Evolutionary conservation across 2,329 filamentous ascomycete genomes (phyloP).

Genomic region (Pyrenophora seminiperda): DNA sequence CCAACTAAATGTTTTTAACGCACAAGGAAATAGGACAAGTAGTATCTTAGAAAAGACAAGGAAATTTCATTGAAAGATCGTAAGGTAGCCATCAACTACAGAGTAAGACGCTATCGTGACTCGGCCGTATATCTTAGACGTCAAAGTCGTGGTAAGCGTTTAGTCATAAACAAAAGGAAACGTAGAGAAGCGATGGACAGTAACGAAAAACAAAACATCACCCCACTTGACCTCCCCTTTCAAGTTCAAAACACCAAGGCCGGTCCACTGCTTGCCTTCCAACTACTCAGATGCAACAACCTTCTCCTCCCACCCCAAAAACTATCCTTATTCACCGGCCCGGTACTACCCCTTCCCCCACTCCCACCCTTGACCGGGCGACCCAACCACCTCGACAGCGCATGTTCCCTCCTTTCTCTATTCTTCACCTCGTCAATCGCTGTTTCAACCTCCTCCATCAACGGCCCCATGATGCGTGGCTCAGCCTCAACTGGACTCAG

Average conservation of each 20-base stretch:
- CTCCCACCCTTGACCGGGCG: conserved; percentile 23
- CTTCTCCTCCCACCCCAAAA: conserved; percentile 39
- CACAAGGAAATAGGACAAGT: too few relatives aligned
- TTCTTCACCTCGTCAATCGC: conserved; percentile 33
- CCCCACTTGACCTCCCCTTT: not conserved
- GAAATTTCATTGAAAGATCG: not conserved
- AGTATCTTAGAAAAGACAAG: not conserved
- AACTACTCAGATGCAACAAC: conserved; percentile 9
- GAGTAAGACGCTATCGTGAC: conserved; percentile 2
- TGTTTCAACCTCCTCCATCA: conserved; percentile 40
- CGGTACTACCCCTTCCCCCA: not conserved
- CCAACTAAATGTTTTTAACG: too few relatives aligned
- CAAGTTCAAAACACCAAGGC: conserved; percentile 6
- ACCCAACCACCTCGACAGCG: conserved; percentile 42
- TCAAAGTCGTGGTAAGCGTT: conserved; percentile 1
- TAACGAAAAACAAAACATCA: not conserved
- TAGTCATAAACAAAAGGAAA: not conserved
- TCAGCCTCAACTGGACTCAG: conserved; percentile 42
- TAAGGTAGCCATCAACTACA: not conserved
- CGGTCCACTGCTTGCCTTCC: conserved; percentile 2
- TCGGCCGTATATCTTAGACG: not conserved
- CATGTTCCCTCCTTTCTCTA: conserved; percentile 26
- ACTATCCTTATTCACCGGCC: conserved; percentile 36
- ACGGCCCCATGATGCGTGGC: conserved; percentile 43
- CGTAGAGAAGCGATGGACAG: not conserved